These are phyloP conservation scores for Hypoxylon rickii DNA, from an alignment of 495 filamentous ascomycete species.

Conservation along the genomic window DNA sequence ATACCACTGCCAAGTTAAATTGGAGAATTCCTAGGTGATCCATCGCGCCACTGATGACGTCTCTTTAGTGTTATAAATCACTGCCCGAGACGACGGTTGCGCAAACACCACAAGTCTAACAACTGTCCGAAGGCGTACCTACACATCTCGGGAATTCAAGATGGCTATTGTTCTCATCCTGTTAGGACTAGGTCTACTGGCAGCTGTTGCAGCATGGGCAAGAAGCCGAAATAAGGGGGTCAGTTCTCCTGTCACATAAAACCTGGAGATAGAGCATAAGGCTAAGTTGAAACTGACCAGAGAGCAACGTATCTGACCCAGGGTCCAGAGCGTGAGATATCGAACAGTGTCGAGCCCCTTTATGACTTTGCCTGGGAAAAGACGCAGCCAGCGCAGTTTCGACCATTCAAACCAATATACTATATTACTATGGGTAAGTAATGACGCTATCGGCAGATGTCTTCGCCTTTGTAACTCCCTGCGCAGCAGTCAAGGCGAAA, in stretches of 20 bases:
- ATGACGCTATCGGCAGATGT: neutral
- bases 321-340: neutral
- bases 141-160: slow-evolving; percentile 9
- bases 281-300: neutral
- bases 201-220: neutral
- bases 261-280: neutral
- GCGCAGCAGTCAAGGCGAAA: slow-evolving; percentile 49
- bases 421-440: slow-evolving; percentile 72
- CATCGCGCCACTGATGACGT: too few species aligned
- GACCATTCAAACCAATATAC: slow-evolving; percentile 73
- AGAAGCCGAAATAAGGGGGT: neutral
- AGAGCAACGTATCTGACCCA: neutral
- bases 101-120: too few species aligned
- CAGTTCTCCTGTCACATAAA: neutral
- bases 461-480: neutral
- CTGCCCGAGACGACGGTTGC: too few species aligned
- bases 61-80: too few species aligned
- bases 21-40: too few species aligned
- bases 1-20: too few species aligned
- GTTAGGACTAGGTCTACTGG: neutral
- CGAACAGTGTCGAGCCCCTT: slow-evolving; percentile 57
- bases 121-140: too few species aligned
- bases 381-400: slow-evolving; percentile 62
- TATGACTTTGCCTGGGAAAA: slow-evolving; percentile 62
- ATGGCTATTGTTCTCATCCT: neutral